Evolutionary conservation across 2,329 filamentous ascomycete genomes (phyloP).

Genomic region (Ceratocystiopsis sp.): DNA sequence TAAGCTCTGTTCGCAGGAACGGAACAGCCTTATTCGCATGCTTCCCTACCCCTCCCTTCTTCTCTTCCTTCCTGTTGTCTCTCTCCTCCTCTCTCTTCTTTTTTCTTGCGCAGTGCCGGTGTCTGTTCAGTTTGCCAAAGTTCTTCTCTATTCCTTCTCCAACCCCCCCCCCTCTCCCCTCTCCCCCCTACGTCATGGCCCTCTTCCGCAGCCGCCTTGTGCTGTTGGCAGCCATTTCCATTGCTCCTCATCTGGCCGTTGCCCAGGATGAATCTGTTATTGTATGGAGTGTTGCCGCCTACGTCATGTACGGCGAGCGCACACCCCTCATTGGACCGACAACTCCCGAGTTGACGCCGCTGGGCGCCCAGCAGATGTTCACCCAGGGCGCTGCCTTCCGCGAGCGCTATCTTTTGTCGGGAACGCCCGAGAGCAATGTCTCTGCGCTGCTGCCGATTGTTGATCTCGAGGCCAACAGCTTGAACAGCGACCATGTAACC

Average conservation of each 20-base stretch:
- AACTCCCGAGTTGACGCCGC: conserved; percentile 26
- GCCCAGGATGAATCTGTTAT: conserved; percentile 14
- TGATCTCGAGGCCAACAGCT: conserved; percentile 23
- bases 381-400: conserved; percentile 31
- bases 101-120: neutral
- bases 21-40: too few species aligned
- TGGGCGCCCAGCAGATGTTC: conserved; percentile 35
- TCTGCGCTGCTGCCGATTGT: conserved; percentile 20
- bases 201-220: neutral
- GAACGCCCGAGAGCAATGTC: conserved; percentile 9
- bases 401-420: conserved; percentile 26
- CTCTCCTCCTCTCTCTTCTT: neutral
- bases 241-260: neutral
- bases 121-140: neutral
- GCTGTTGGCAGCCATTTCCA: neutral
- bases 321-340: conserved; percentile 22
- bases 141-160: neutral
- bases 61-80: neutral
- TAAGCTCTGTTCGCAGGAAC: too few species aligned
- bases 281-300: conserved; percentile 32
- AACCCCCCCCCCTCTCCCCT: neutral
- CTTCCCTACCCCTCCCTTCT: neutral
- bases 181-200: neutral
- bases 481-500: conserved; percentile 31
- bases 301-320: conserved; percentile 35